phyloP scores from a whole-genome alignment of 495 filamentous ascomycete genomes.

The Penicillium simplicissimum region DNA sequence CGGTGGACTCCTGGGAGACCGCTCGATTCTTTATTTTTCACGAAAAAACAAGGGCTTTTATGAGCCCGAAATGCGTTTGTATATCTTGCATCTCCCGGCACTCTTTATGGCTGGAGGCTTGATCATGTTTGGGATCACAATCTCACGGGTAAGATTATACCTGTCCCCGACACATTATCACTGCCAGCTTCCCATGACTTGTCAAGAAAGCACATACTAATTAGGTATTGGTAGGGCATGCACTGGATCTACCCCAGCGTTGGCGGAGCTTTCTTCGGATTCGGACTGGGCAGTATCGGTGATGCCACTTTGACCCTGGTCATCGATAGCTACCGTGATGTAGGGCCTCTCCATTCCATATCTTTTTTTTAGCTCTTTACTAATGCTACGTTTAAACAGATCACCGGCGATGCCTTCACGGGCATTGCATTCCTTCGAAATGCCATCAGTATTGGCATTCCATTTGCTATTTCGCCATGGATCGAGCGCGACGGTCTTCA shows the following conservation, averaged over 20 bases:
- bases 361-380: not conserved
- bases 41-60: constrained; percentile 42
- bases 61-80: constrained; percentile 48
- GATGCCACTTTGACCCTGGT: constrained; percentile 38
- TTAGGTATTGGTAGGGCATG: constrained; percentile 27
- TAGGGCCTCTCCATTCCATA: constrained; percentile 12
- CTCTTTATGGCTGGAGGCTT: constrained; percentile 31
- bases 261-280: constrained; percentile 37
- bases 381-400: constrained; percentile 16
- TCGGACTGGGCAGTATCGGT: constrained; percentile 37
- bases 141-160: constrained; percentile 26
- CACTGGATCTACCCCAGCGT: constrained; percentile 39
- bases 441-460: constrained; percentile 34
- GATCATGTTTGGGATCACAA: constrained; percentile 40
- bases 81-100: constrained; percentile 37
- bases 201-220: not conserved
- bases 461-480: constrained; percentile 39
- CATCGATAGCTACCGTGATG: constrained; percentile 39
- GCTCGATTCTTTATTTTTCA: constrained; percentile 39
- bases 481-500: constrained; percentile 27
- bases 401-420: constrained; percentile 40
- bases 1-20: constrained; percentile 42
- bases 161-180: not conserved
- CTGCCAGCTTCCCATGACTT: not conserved
- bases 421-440: constrained; percentile 39